phyloP scores from a whole-genome alignment of 2,329 filamentous ascomycete species.

The Xylaria arbuscula region DNA sequence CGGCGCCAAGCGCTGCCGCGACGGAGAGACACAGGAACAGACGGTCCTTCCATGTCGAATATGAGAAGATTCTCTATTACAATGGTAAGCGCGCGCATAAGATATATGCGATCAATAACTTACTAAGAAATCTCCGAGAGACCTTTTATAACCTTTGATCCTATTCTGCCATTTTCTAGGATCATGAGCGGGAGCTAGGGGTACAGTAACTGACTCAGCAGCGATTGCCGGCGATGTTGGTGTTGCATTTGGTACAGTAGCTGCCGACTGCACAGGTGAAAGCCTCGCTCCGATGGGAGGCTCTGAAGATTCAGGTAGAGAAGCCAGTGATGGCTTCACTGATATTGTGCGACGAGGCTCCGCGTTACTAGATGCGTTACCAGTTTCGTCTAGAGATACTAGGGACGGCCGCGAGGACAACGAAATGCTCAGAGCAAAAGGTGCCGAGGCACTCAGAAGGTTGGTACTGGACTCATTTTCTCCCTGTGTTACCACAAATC shows the following conservation, averaged over 20 bases:
- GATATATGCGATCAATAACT: slow-evolving; percentile 14
- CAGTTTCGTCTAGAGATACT: slow-evolving; percentile 35
- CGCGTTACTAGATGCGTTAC: not conserved
- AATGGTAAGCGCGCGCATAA: slow-evolving; percentile 30
- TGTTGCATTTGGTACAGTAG: slow-evolving; percentile 33
- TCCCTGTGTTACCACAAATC: slow-evolving; percentile 30
- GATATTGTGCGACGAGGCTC: slow-evolving; percentile 38
- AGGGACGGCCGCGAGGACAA: slow-evolving; percentile 41
- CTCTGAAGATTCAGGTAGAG: slow-evolving; percentile 40
- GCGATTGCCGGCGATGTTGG: slow-evolving; percentile 34
- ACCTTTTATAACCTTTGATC: slow-evolving; percentile 38
- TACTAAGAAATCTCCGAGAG: slow-evolving; percentile 44
- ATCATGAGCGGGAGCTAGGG: slow-evolving; percentile 31
- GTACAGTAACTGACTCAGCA: slow-evolving; percentile 25
- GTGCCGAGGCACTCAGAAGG: slow-evolving; percentile 40
- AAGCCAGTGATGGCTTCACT: slow-evolving; percentile 42
- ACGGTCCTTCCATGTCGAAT: slow-evolving; percentile 46
- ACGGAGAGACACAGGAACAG: slow-evolving; percentile 43
- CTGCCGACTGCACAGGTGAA: slow-evolving; percentile 42
- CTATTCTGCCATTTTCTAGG: slow-evolving; percentile 34
- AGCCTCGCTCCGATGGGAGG: slow-evolving; percentile 26
- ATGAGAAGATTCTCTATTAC: slow-evolving; percentile 47
- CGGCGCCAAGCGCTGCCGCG: slow-evolving; percentile 45
- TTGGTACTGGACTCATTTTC: slow-evolving; percentile 40
- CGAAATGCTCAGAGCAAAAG: slow-evolving; percentile 40